Base-by-base conservation (phyloP, 192 early-diverging fungal genomes). In the Backusella liffmaniae region DNA sequence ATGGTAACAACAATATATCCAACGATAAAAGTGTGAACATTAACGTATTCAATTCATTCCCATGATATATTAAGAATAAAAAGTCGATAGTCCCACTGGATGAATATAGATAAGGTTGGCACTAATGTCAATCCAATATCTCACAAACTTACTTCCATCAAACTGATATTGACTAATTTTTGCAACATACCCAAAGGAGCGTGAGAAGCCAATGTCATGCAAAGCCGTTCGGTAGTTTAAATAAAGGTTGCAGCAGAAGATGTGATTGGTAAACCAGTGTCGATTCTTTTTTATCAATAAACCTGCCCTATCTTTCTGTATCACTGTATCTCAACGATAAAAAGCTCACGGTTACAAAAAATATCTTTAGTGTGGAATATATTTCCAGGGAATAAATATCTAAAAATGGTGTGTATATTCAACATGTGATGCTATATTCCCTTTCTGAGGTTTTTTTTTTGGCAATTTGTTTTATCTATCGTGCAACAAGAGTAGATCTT, bases 141-240 rank as follows among this genome's bases (percentile, higher is more conserved):
- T 62, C 56, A 62, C 23, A 62, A 29, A 29, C 7, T 13, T 10
- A 62, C 12, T 29, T 62, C 56, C 10, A 62, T 62, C 56, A 62
- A 62, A 62, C 10, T 26, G 10, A 62, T 62, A 62, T 62, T 62
- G 56, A 62, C 56, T 62, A 62, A 62, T 62, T 2, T 62, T 62
- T 62, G 21, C 56, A 62, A 62, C 56, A 12, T 62, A 62, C 56
- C 26, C 26, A 62, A 62, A 62, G 10, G 21, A 62, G 56, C 56
- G 56, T 62, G 56, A 62, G 56, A 62, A 62, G 56, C 10, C 23
- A 26, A 21, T 62, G 56, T 62, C 56, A 62, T 62, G 56, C 56
- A 62, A 62, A 62, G 12, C 1, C 46, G 5, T n/a, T n/a, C 46
- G 46, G 46, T 16, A 18, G 18, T 49, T 49, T 49, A 49, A 49